Percentiles rank a stretch among this genome's conserved stretches.
Evolutionary conservation across 768 basidiomycete species (phyloP).

Genomic region (Leccinellum rugosiceps): DNA sequence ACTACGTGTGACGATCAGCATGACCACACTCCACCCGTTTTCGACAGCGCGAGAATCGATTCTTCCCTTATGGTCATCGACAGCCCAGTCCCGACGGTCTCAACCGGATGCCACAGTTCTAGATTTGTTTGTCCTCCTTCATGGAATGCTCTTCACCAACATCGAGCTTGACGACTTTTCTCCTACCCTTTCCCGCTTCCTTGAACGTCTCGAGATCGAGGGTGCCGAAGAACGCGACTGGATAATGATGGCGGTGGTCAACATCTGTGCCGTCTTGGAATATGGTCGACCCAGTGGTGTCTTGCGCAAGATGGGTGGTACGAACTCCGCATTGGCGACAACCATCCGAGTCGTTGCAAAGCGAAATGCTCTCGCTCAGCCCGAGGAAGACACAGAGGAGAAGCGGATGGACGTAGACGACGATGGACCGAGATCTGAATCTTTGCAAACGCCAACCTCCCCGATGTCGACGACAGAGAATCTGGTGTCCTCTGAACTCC

Average conservation of each 20-base stretch:
- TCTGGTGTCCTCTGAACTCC: slow-evolving; percentile 42
- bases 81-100: slow-evolving; percentile 60
- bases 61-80: slow-evolving; percentile 80
- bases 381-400: slow-evolving; percentile 40
- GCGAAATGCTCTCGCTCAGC: slow-evolving; percentile 33
- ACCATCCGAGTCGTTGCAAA: slow-evolving; percentile 52
- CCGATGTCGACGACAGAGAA: slow-evolving; percentile 33
- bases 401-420: slow-evolving; percentile 68
- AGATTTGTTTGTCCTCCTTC: slow-evolving; percentile 87
- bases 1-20: slow-evolving; percentile 43
- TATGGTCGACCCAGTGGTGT: slow-evolving; percentile 78
- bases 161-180: slow-evolving; percentile 92
- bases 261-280: slow-evolving; percentile 79
- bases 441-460: slow-evolving; percentile 22
- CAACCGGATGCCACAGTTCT: slow-evolving; percentile 69
- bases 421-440: slow-evolving; percentile 30
- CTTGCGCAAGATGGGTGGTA: slow-evolving; percentile 58
- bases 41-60: slow-evolving; percentile 86
- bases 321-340: slow-evolving; percentile 35
- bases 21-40: slow-evolving; percentile 91
- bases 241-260: slow-evolving; percentile 94
- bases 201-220: slow-evolving; percentile 84
- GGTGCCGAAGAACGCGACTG: slow-evolving; percentile 82
- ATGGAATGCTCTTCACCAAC: slow-evolving; percentile 96
- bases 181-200: slow-evolving; percentile 74